Base-by-base conservation (phyloP, 345 rosid species). In the Arabis alpina region DNA sequence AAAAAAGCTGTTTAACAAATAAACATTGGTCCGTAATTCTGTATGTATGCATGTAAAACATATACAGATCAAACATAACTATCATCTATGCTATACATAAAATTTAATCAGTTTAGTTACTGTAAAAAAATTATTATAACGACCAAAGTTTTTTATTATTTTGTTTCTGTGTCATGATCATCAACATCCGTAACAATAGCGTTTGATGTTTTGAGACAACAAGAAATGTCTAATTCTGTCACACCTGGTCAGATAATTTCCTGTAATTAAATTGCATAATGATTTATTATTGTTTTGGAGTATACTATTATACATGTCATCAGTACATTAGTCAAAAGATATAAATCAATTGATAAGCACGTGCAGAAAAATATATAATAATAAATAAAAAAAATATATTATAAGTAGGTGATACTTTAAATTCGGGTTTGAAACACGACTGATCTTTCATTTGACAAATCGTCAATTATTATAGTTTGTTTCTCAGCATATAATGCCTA, bases 201-300 rank as follows among this genome's bases (percentile, higher is more conserved):
- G 74, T 61, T 68, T 68, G 64, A 54, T 61, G 58, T 75, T 68
- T 54, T 68, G 78, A 61, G 78, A 68, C 78, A 75, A 53, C 64
- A 45, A 61, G 53, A 68, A 75, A 55, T 54, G 51, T 37, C 65
- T 39, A 75, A 54, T 48, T 69, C 60, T 61, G 70, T 53, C 61
- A 69, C 70, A 68, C 62, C 79, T 75, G 64, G 66, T 54, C 75
- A 69, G 69, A 69, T 75, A 65, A 69, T 54, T 62, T 61, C 24
- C 49, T 37, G 65, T 68, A 40, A 73, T 58, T 66, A 49, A 49
- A 57, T 28, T 40, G 45, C 15, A 5, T 54, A 54, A 47, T 45
- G 48, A 8, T 53, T 12, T 44, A 52, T 61, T 30, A 23, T 41
- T 48, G n/a, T 50, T 54, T 54, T 4, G 7, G 43, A 32, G 37